These are phyloP conservation scores for Cochlearia excelsa DNA, from an alignment of 345 rosid genomes.

Conservation along the genomic window DNA sequence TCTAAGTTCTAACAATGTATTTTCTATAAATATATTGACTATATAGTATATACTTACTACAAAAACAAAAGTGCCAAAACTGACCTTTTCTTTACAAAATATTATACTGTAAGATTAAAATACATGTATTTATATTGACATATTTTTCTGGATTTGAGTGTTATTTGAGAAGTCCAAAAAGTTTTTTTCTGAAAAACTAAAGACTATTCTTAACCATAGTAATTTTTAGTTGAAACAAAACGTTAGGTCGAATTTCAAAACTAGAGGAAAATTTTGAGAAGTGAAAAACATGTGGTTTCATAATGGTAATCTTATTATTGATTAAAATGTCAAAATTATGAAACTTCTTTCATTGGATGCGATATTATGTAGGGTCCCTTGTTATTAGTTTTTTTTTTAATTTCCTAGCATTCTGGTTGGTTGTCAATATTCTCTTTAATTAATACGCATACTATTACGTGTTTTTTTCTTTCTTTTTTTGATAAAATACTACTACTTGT, in stretches of 20 bases:
- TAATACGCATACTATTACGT: not conserved
- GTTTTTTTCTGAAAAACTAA: too few relatives aligned
- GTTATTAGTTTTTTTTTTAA: not conserved
- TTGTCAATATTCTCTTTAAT: conserved; percentile 6
- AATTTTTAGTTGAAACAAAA: not conserved
- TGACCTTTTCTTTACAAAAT: conserved; percentile 18
- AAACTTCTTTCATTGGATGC: conserved; percentile 23
- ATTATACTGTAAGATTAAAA: conserved; percentile 5
- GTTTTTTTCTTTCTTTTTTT: too few relatives aligned
- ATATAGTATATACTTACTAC: not conserved
- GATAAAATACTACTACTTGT: not conserved
- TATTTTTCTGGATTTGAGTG: too few relatives aligned
- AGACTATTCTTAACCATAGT: too few relatives aligned
- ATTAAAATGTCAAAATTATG: conserved; percentile 16
- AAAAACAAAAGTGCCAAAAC: conserved; percentile 19
- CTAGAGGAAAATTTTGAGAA: conserved; percentile 10
- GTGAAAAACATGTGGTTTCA: conserved; percentile 20
- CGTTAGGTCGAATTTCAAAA: conserved; percentile 18
- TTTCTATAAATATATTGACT: too few relatives aligned
- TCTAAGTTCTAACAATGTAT: too few relatives aligned
- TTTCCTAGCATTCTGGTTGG: not conserved
- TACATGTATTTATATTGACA: not conserved
- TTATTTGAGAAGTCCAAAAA: too few relatives aligned
- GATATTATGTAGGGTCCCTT: conserved; percentile 5
- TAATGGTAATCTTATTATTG: conserved; percentile 11